Percentiles rank a stretch among this genome's conserved stretches.
phyloP scores from a whole-genome alignment of 2,329 filamentous ascomycete species.

The Ceratocystis variospora region DNA sequence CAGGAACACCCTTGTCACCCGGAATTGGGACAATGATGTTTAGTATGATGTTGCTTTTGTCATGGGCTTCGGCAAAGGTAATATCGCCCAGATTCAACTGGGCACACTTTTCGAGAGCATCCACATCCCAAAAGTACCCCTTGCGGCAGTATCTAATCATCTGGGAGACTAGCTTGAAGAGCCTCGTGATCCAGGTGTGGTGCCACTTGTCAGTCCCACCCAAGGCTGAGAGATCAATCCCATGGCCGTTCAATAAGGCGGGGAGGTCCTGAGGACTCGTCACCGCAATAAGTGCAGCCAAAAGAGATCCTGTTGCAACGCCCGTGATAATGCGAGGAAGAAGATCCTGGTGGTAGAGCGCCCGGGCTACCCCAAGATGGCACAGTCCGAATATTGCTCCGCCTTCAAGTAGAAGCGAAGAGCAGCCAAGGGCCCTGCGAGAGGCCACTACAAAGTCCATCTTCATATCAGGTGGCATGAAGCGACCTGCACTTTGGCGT shows the following conservation, averaged over 20 bases:
- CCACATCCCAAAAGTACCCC: conserved; percentile 73
- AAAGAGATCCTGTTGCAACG: conserved; percentile 77
- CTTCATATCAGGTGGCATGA: conserved; percentile 48
- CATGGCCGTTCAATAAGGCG: conserved; percentile 59
- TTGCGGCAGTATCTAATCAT: conserved; percentile 55
- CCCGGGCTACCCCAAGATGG: conserved; percentile 81
- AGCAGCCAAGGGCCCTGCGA: conserved; percentile 74
- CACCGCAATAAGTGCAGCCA: conserved; percentile 75
- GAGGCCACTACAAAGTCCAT: conserved; percentile 78
- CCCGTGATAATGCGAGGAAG: conserved; percentile 84
- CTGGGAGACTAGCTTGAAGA: conserved; percentile 48
- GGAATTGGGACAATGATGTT: conserved; percentile 83
- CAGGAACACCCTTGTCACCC: conserved; percentile 61
- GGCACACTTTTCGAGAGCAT: conserved; percentile 70
- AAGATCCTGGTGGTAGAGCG: conserved; percentile 64
- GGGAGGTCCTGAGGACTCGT: conserved; percentile 78
- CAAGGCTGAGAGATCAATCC: conserved; percentile 74
- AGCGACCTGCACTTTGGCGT: conserved; percentile 25
- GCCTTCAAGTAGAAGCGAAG: conserved; percentile 73
- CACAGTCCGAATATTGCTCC: conserved; percentile 85
- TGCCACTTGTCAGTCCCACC: conserved; percentile 27
- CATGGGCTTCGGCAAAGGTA: conserved; percentile 87
- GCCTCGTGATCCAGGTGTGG: conserved; percentile 11
- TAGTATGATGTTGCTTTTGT: conserved; percentile 68
- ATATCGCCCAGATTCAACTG: conserved; percentile 73